Evolutionary conservation across 108 stramenopile species (phyloP).

Genomic region (Stephanodiscus triporus): DNA sequence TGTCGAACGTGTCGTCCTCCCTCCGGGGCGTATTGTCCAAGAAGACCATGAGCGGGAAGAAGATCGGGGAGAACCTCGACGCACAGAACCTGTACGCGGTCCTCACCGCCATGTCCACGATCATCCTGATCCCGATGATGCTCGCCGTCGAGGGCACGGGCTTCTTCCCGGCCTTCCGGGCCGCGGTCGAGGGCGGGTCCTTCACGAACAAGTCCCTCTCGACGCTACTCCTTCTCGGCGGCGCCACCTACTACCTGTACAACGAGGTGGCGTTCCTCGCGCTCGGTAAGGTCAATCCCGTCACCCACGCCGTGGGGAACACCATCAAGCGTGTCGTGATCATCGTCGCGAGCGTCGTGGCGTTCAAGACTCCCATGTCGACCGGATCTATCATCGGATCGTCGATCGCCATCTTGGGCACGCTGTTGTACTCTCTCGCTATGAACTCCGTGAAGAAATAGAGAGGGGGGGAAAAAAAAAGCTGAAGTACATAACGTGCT

Average conservation of each 20-base stretch:
- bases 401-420: conserved; percentile 91
- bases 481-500: not conserved
- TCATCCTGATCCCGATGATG: conserved; percentile 89
- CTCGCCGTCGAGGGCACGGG: conserved; percentile 91
- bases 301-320: conserved; percentile 98
- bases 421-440: conserved; percentile 94
- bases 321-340: conserved; percentile 99
- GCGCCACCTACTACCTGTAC: conserved; percentile 97
- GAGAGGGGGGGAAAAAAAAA: not conserved
- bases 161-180: conserved; percentile 80
- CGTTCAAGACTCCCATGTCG: conserved; percentile 97
- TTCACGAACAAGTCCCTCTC: conserved; percentile 68
- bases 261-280: conserved; percentile 99
- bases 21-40: conserved; percentile 96
- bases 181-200: conserved; percentile 80
- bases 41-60: conserved; percentile 93
- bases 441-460: conserved; percentile 89
- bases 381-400: conserved; percentile 94
- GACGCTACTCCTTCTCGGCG: conserved; percentile 59
- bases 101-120: conserved; percentile 93
- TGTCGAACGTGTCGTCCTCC: conserved; percentile 95
- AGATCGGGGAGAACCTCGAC: conserved; percentile 97
- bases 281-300: conserved; percentile 94
- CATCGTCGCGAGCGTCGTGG: conserved; percentile 94
- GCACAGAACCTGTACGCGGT: conserved; percentile 97